Base-by-base conservation (phyloP, 83 land plant genomes). In the Picea abies region DNA sequence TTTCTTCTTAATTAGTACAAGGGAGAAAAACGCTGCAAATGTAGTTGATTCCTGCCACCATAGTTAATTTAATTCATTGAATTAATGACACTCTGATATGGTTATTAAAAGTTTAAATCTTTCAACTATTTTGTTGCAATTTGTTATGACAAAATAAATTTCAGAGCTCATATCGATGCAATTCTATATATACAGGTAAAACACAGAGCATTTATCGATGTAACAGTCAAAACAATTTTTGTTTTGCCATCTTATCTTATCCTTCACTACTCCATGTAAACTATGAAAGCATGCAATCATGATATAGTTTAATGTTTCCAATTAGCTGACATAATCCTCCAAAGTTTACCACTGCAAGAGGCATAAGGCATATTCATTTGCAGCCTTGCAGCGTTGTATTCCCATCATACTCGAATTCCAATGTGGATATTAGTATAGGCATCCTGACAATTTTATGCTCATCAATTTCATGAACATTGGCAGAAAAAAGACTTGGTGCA, bases 321-420 rank as follows among this genome's bases (percentile, higher is more conserved):
- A 22, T 71, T 71, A 44, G 20, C n/a, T 44, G 19, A 17, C 20
- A 41, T 19, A 19, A 71, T 41, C 52, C 76, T 19, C 52, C 76
- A 41, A 71, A 71, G 20, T 71, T 71, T 71, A 71, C 47, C 49
- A 71, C 29, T 71, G 71, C 71, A 22, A 44, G 77, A n/a, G n/a
- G n/a, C n/a, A n/a, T n/a, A n/a, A 44, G 56, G 26, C 77, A 73
- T 73, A 73, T 52, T 73, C 77, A 41, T 49, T 73, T 4, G 77
- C 56, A 73, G 58, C 22, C 39, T 32, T 32, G 29, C 26, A 41
- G 60, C 60, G 16, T 16, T 73, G 44, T 73, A 52, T 14, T 20
- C 5, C 26, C 44, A 47, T 47, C 56, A 73, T 23, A n/a, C 60
- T 52, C 56, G 5, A 72, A 23, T 73, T 41, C 25, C 56, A 44